Conservation (phyloP, 2,329 filamentous ascomycete genomes). For the Cyphellophora attinorum region DNA sequence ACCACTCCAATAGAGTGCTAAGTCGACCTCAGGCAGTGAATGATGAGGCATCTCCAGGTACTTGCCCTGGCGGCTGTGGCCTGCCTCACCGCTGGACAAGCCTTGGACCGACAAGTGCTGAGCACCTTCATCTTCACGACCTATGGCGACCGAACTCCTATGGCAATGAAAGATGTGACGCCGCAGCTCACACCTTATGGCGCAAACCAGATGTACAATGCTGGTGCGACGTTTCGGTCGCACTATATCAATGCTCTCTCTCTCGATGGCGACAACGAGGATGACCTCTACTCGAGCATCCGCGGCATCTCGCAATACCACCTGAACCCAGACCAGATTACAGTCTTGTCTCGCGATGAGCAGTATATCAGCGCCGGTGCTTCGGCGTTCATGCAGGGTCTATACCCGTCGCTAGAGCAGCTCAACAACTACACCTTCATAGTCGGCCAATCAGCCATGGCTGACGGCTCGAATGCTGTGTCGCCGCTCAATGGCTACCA, state of each 20-base stretch:
- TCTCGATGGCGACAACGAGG: conserved; percentile 8
- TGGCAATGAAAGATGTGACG: conserved; percentile 23
- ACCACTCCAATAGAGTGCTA: too few relatives aligned
- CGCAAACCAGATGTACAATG: conserved; percentile 42
- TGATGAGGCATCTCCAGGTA: conserved; percentile 1
- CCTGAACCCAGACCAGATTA: conserved; percentile 37
- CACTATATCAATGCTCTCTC: conserved; percentile 38
- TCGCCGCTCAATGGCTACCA: conserved; percentile 48
- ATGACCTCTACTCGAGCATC: conserved; percentile 23
- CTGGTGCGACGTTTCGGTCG: conserved; percentile 42
- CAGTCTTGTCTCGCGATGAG: conserved; percentile 36
- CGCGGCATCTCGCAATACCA: conserved; percentile 34
- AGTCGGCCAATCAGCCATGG: conserved; percentile 30
- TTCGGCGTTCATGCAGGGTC: conserved; percentile 52
- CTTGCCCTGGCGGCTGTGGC: conserved; percentile 6
- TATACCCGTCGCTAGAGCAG: conserved; percentile 44
- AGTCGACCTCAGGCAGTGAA: not conserved
- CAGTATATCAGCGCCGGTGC: conserved; percentile 43
- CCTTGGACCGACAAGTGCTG: conserved; percentile 29
- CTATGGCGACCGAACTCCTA: conserved; percentile 46
- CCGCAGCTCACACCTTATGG: conserved; percentile 42
- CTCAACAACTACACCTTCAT: conserved; percentile 24
- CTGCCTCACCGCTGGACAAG: conserved; percentile 9
- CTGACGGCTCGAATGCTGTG: conserved; percentile 38
- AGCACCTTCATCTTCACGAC: conserved; percentile 45